These are phyloP conservation scores for Saksenaea oblongispora DNA, from an alignment of 371 early-diverging fungal genomes.

Conservation along the genomic window DNA sequence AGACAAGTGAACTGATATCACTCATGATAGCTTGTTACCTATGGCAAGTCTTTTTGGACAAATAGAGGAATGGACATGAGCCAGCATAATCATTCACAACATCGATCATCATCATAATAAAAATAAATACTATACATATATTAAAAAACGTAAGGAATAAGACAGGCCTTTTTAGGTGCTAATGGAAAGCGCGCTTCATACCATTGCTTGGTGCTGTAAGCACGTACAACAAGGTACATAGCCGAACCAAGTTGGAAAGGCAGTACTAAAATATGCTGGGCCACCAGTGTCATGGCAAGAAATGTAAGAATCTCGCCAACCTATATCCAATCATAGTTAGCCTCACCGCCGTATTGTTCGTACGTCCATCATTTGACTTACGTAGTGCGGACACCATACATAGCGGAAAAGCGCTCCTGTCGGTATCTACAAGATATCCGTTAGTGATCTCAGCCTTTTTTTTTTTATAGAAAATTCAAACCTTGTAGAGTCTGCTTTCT, in stretches of 20 bases:
- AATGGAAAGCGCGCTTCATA: constrained; percentile 25
- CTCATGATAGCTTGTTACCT: constrained; percentile 41
- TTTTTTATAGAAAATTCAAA: constrained; percentile 1
- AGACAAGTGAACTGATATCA: background rate
- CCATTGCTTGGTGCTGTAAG: constrained; percentile 38
- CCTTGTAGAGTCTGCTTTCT: constrained; percentile 31
- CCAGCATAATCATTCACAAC: constrained; percentile 31
- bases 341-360: background rate
- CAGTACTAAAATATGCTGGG: constrained; percentile 27
- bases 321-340: constrained; percentile 10
- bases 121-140: background rate
- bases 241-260: constrained; percentile 21
- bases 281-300: constrained; percentile 21
- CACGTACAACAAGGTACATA: constrained; percentile 29
- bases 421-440: constrained; percentile 23
- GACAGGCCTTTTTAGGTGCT: constrained; percentile 19
- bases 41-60: constrained; percentile 55
- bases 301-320: constrained; percentile 37
- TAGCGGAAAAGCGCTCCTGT: constrained; percentile 28
- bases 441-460: background rate
- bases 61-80: constrained; percentile 53
- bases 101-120: background rate
- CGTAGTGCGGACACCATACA: constrained; percentile 52
- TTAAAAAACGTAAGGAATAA: constrained; percentile 36
- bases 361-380: constrained; percentile 12